Evolutionary conservation across 345 rosid species (phyloP).

Genomic region (Eucalyptus virginea): DNA sequence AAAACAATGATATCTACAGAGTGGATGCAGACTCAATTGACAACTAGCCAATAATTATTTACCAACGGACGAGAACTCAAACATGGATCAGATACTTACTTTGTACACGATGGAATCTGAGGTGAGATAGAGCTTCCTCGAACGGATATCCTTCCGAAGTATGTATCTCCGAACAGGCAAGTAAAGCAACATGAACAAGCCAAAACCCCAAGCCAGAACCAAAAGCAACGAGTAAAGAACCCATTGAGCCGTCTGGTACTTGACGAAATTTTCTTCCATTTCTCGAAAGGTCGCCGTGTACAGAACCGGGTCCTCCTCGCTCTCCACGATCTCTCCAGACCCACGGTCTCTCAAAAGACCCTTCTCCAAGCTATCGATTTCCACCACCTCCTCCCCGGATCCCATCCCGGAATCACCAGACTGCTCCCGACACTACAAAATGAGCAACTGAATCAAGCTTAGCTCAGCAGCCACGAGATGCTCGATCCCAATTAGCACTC

Average conservation of each 20-base stretch:
- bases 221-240: slow-evolving; percentile 44
- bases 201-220: slow-evolving; percentile 54
- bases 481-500: neutral
- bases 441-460: neutral
- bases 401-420: slow-evolving; percentile 12
- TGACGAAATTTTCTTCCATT: slow-evolving; percentile 40
- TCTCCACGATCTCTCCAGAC: neutral
- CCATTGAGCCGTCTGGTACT: slow-evolving; percentile 49
- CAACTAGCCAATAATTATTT: neutral
- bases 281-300: slow-evolving; percentile 44
- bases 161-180: slow-evolving; percentile 50
- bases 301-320: slow-evolving; percentile 25
- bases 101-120: slow-evolving; percentile 50
- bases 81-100: slow-evolving; percentile 5
- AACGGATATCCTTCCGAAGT: slow-evolving; percentile 40
- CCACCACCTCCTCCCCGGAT: slow-evolving; percentile 27
- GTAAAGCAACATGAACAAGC: slow-evolving; percentile 53
- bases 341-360: slow-evolving; percentile 19
- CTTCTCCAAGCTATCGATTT: slow-evolving; percentile 45
- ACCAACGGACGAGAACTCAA: neutral
- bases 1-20: neutral
- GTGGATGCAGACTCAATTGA: neutral
- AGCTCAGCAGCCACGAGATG: neutral
- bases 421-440: neutral
- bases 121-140: slow-evolving; percentile 57